These are phyloP conservation scores for Ceratocystis ficicola DNA, from an alignment of 2,329 filamentous ascomycete genomes.

Conservation along the genomic window DNA sequence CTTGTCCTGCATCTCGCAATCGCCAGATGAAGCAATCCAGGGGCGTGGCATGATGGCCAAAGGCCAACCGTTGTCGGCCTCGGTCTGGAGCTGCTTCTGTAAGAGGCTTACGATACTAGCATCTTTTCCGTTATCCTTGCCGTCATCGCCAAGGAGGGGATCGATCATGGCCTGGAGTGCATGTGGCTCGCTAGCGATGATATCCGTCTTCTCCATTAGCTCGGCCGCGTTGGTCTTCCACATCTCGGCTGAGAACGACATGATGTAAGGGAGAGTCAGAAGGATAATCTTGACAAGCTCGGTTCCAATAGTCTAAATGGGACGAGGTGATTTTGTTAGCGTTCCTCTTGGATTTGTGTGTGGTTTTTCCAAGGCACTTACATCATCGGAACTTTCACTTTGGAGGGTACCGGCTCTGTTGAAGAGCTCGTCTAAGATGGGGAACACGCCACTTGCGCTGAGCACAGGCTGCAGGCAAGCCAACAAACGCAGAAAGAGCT, in stretches of 20 bases:
- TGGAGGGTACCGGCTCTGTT: conserved; percentile 82
- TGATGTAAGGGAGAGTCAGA: conserved; percentile 81
- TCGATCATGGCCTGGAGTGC: conserved; percentile 75
- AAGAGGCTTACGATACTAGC: conserved; percentile 65
- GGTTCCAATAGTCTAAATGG: conserved; percentile 50
- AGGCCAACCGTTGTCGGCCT: conserved; percentile 63
- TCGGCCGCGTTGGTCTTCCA: conserved; percentile 63
- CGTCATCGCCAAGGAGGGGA: conserved; percentile 52
- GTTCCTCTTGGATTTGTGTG: no score
- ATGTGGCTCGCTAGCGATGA: conserved; percentile 82
- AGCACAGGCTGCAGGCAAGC: conserved; percentile 73
- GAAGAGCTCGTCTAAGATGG: conserved; percentile 81
- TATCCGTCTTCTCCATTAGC: conserved; percentile 84
- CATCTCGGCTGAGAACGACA: conserved; percentile 58
- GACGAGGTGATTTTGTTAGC: conserved; percentile 16
- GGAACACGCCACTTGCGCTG: conserved; percentile 74
- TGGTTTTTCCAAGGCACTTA: conserved; percentile 37
- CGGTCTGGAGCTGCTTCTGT: conserved; percentile 72
- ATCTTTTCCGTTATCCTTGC: conserved; percentile 50
- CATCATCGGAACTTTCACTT: conserved; percentile 84
- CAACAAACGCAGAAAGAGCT: conserved; percentile 78
- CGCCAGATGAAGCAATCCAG: conserved; percentile 51
- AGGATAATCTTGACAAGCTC: conserved; percentile 96
- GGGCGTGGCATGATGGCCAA: conserved; percentile 57
- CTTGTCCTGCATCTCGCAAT: conserved; percentile 48